Base-by-base conservation (phyloP, 805 yeast genomes). In the Maudiozyma turicensis region DNA sequence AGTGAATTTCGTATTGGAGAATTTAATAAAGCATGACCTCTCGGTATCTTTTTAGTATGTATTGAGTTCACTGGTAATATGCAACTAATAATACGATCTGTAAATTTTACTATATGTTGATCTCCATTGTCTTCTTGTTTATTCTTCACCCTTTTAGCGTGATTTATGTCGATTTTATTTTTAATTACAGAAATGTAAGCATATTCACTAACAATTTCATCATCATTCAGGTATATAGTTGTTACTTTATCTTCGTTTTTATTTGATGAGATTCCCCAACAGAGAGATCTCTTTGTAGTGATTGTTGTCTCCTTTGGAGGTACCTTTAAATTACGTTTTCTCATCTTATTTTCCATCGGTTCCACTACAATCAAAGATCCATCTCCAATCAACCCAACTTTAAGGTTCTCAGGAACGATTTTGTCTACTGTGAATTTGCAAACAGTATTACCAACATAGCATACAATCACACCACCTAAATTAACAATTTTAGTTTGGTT, bases 401-500 rank as follows among this genome's bases (percentile, higher is more conserved):
- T 55, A 2, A 58, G 32, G 1, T 69, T 64, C 10, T 63, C 66
- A 41, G 72, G 77, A 49, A 72, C 69, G 11, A 82, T 69, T 32
- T 69, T 67, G 11, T 72, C 64, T 8, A 85, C 79, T 31, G 61
- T 68, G 50, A 88, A 74, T 35, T 74, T 75, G 9, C 95, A 90
- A 4, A 68, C 63, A 2, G 76, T 66, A 5, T 82, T 73, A 2
- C 85, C 72, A 6, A 95, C 85, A 58, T 80, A 87, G 3, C 90
- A 83, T 6, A 84, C 75, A 45, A 90, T 67, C 1, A 70, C 66
- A 53, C 82, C 89, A 43, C 73, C 70, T 15, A 74, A 45, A 0
- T 80, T 70, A 0, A 89, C 84, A 45, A 90, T 84, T 50, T 97
- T 72, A 0, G 95, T 81, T 61, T 91, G 97, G 48, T 82, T 78